phyloP scores from a whole-genome alignment of 768 basidiomycete species.

The Chiua virens region DNA sequence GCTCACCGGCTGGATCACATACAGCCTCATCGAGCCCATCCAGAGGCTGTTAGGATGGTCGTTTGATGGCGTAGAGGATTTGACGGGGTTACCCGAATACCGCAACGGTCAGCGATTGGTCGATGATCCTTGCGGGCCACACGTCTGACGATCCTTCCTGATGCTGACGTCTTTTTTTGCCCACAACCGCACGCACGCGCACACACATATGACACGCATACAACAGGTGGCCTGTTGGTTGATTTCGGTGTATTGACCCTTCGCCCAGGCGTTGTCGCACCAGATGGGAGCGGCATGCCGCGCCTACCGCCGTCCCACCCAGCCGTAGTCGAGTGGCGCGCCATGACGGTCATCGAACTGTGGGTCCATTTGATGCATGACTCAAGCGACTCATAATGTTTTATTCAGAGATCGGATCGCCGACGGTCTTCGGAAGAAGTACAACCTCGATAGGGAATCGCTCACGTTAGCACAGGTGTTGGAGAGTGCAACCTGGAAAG shows the following conservation, averaged over 20 bases:
- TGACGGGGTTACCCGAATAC: constrained; percentile 95
- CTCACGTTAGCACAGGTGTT: constrained; percentile 85
- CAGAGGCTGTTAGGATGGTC: constrained; percentile 76
- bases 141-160: too few relatives aligned
- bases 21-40: constrained; percentile 83
- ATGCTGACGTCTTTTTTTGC: too few relatives aligned
- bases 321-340: constrained; percentile 94
- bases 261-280: constrained; percentile 45
- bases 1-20: constrained; percentile 91
- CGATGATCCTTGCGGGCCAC: too few relatives aligned
- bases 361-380: constrained; percentile 35
- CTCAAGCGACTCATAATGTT: not conserved
- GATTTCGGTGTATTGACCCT: constrained; percentile 81
- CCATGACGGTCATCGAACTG: constrained; percentile 93
- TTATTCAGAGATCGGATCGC: constrained; percentile 73
- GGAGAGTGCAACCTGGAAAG: constrained; percentile 97
- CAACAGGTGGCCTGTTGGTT: constrained; percentile 78
- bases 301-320: constrained; percentile 75
- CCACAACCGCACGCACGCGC: not conserved
- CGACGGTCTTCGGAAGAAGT: constrained; percentile 58
- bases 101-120: constrained; percentile 60
- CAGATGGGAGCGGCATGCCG: constrained; percentile 47
- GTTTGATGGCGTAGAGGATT: constrained; percentile 76
- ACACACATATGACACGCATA: not conserved
- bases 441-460: constrained; percentile 48